Base-by-base conservation (phyloP, 2,329 filamentous ascomycete genomes). In the Phialophora tarda region DNA sequence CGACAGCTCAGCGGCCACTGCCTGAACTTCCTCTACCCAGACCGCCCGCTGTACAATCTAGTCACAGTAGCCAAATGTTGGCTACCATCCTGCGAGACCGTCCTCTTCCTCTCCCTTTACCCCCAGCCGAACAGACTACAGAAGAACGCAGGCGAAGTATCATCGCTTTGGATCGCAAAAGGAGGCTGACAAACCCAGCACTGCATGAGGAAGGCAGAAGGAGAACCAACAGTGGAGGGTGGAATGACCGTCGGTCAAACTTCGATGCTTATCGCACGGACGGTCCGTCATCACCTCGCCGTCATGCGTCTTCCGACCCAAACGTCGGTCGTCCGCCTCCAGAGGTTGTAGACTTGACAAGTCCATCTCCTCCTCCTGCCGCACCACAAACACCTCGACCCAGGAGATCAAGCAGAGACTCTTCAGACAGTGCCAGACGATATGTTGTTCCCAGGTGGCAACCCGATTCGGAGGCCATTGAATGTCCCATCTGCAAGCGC, bases 401-500 rank as follows among this genome's bases (percentile, higher is more conserved):
- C 55, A 64, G 30, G 38, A 34, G 60, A 55, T 44, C 30, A 62
- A 64, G 54, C 44, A 69, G 54, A 48, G 60, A 26, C 48, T 60
- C 69, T 5, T 69, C 68, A 32, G 66, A 61, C 68, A 61, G 69
- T 73, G 66, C 72, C 72, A 63, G 77, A 71, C 82, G 84, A 23
- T 80, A 90, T 68, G 79, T 85, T 21, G 79, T 93, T 48, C 93
- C 93, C 1, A 83, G 84, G 64, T 98, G 94, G 94, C 93, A 97
- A 79, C 91, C 93, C 3, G 94, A 98, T 78, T 83, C 85, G 3
- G 92, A 96, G 72, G 92, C 91, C 11, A 87, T 88, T 1, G 85
- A 88, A 68, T 98, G 94, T 76, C 92, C 93, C 1, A 96, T 97
- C 65, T 98, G 94, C 76, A 82, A 83, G 60, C 86, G 86, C 0